Evolutionary conservation across 257 asterid genomes (phyloP), one percentile per base, ranked within the genome.

Genomic region (Capsicum pubescens): DNA sequence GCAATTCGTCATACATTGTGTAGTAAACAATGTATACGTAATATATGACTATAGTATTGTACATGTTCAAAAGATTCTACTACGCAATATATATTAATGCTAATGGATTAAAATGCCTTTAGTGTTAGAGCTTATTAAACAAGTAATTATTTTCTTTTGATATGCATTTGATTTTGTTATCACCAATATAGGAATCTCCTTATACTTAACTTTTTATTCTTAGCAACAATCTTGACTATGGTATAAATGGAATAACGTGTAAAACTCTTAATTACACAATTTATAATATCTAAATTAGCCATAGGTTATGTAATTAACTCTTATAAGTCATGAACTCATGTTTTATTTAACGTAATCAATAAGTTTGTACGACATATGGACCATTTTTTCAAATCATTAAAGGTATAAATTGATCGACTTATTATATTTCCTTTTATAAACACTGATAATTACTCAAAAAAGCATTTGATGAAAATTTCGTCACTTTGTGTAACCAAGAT

Each of bases 401-500:
- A 74, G 61, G 61, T 32, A 1, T 21, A 7, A 50, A 74, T 50
- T 32, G 14, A 69, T 69, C 14, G 8, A 8, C 42, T 69, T 66
- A 26, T 26, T 26, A 26, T 26, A 26, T 67, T 15, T 9, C 15
- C 15, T 69, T 42, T 16, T 39, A 39, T 17, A 2, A 16, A 69
- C 55, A 42, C 78, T 69, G 42, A 74, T 74, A 50, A 52, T 52
- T 74, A 74, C 81, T 74, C 13, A 32, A 74, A 50, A 74, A 21
- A 21, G 60, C 46, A 74, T 21, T 74, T 74, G 60, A 19, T 74
- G 80, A 74, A 48, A 50, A 74, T 74, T 50, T 74, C 61, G 81
- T 55, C 81, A 54, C 81, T 74, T 74, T 50, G 46, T 74, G 61
- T 50, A 74, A 50, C 61, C 61, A 74, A 50, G 61, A 74, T 74